phyloP scores from a whole-genome alignment of 495 filamentous ascomycete genomes.

The Aspergillus funiculosus region DNA sequence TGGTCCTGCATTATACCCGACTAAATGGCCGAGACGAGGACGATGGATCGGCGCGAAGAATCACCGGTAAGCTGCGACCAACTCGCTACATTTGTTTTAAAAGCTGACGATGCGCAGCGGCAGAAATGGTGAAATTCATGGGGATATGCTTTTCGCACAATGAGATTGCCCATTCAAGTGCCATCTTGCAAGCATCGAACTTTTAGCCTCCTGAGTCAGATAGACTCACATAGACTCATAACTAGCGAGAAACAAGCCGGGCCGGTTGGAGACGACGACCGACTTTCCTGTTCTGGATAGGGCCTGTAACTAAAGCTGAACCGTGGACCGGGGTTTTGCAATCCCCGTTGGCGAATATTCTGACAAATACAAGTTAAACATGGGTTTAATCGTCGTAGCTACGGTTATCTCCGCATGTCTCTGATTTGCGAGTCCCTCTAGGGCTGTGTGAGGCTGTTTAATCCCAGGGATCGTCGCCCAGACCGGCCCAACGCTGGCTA shows the following conservation, averaged over 20 bases:
- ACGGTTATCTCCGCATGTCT: no score
- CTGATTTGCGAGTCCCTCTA: no score
- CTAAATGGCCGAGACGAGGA: slow-evolving; percentile 9
- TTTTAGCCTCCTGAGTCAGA: not conserved
- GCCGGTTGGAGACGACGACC: not conserved
- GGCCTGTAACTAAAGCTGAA: no score
- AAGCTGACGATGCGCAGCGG: not conserved
- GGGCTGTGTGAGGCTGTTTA: no score
- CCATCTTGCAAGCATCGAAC: not conserved
- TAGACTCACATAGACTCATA: not conserved
- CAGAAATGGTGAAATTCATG: slow-evolving; percentile 13
- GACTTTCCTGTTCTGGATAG: not conserved
- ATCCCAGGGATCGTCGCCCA: no score
- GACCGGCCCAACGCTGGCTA: no score
- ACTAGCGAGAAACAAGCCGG: not conserved
- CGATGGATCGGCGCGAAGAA: not conserved
- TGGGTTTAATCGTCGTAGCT: no score
- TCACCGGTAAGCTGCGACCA: not conserved
- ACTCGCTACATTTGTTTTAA: not conserved
- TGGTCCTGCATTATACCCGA: slow-evolving; percentile 11
- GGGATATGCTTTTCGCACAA: slow-evolving; percentile 10
- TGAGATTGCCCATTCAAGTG: slow-evolving; percentile 4
- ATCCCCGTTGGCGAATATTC: no score
- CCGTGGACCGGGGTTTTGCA: no score
- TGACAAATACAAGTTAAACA: no score